These are phyloP conservation scores for Fraxinus velutina DNA, from an alignment of 305 asterid genomes.

Conservation along the genomic window DNA sequence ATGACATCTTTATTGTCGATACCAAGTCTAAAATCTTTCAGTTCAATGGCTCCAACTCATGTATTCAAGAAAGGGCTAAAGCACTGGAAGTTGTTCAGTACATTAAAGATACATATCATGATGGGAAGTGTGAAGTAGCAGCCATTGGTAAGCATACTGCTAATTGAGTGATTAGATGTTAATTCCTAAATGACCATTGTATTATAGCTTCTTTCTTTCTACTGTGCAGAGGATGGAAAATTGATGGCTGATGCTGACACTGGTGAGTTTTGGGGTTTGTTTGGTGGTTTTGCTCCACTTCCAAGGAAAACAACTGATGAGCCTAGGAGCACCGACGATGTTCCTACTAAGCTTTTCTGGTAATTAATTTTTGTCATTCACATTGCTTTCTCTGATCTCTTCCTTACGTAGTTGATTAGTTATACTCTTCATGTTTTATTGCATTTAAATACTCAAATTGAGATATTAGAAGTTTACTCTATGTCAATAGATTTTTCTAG, in stretches of 20 bases:
- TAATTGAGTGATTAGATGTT: constrained; percentile 23
- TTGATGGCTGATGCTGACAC: constrained; percentile 88
- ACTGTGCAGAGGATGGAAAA: constrained; percentile 74
- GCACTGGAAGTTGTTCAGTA: constrained; percentile 88
- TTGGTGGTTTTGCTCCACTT: constrained; percentile 97
- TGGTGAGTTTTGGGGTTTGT: constrained; percentile 92
- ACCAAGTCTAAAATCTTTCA: constrained; percentile 70
- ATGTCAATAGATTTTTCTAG: not conserved
- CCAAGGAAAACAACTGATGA: constrained; percentile 54
- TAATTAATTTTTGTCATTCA: constrained; percentile 23
- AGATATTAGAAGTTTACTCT: not conserved
- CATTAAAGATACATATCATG: constrained; percentile 71
- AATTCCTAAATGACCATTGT: constrained; percentile 23
- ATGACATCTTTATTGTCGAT: constrained; percentile 76
- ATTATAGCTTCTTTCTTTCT: constrained; percentile 25
- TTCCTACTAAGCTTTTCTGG: constrained; percentile 60
- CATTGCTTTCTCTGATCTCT: constrained; percentile 8
- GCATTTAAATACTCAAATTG: not conserved
- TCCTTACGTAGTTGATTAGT: constrained; percentile 15
- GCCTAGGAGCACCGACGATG: constrained; percentile 29
- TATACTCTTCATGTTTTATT: constrained; percentile 1
- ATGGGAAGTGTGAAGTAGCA: constrained; percentile 79
- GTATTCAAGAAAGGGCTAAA: constrained; percentile 90
- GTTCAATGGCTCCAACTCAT: constrained; percentile 80
- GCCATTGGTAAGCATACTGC: constrained; percentile 57